Percentiles rank a stretch among this genome's conserved stretches.
These are phyloP conservation scores for Apiospora hydei DNA, from an alignment of 2,329 filamentous ascomycete species.

Conservation along the genomic window DNA sequence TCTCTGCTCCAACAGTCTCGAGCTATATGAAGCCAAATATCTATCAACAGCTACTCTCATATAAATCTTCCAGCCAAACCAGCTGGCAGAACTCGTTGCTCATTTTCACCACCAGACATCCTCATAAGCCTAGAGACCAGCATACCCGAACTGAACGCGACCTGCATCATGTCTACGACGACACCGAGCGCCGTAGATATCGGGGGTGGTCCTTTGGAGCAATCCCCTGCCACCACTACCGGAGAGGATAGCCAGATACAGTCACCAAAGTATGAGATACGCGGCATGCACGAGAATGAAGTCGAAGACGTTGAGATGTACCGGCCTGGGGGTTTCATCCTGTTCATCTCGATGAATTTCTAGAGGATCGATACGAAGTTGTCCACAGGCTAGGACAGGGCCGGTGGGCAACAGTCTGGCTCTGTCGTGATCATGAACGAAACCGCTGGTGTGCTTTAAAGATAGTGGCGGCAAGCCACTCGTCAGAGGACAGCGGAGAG, in stretches of 20 bases:
- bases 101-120: too few relatives aligned
- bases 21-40: not conserved
- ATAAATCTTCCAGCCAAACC: not conserved
- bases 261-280: not conserved
- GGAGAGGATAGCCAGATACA: not conserved
- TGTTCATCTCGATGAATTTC: conserved; percentile 7
- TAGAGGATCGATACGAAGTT: conserved; percentile 28
- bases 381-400: conserved; percentile 31
- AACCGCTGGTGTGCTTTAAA: conserved; percentile 32
- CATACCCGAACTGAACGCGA: not conserved
- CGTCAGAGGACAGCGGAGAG: conserved; percentile 26
- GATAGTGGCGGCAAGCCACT: conserved; percentile 26
- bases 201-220: not conserved
- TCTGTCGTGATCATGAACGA: conserved; percentile 28
- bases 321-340: conserved; percentile 25
- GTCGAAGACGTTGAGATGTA: conserved; percentile 29
- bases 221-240: not conserved
- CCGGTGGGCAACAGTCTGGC: conserved; percentile 31
- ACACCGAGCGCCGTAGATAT: not conserved
- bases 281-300: not conserved
- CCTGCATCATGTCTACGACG: not conserved
- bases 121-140: not conserved
- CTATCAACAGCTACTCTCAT: not conserved
- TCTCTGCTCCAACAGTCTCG: too few relatives aligned
- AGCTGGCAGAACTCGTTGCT: not conserved